These are phyloP conservation scores for Yamadazyma epiphylla DNA, from an alignment of 1,139 yeast genomes.

Conservation along the genomic window DNA sequence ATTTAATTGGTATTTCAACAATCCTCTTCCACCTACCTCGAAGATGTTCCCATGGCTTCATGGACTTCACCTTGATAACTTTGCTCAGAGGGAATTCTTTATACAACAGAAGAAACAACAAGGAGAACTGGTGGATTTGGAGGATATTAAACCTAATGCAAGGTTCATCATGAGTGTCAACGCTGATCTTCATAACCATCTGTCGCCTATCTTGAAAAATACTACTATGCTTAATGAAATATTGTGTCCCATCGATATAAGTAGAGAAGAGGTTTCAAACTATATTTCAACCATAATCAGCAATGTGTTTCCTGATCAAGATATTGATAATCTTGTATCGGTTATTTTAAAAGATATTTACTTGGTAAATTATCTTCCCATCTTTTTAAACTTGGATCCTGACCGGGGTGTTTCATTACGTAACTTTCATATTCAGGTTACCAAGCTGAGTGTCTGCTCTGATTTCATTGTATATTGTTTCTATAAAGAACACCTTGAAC, in stretches of 20 bases:
- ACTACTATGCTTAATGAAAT: conserved; percentile 60
- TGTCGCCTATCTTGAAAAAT: conserved; percentile 45
- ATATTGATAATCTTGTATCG: conserved; percentile 10
- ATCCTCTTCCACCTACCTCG: conserved; percentile 63
- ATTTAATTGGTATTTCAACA: conserved; percentile 45
- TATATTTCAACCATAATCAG: conserved; percentile 18
- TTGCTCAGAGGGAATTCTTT: conserved; percentile 46
- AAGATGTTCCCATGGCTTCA: conserved; percentile 90
- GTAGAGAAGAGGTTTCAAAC: conserved; percentile 29
- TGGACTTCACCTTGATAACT: conserved; percentile 55
- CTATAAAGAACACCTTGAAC: conserved; percentile 25
- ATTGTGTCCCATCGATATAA: conserved; percentile 44
- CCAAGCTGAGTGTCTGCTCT: conserved; percentile 63
- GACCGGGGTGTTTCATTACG: conserved; percentile 65
- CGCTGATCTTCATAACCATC: conserved; percentile 5
- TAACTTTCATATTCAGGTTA: conserved; percentile 73
- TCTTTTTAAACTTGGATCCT: conserved; percentile 59
- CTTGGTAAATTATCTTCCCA: conserved; percentile 43
- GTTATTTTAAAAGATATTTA: conserved; percentile 41
- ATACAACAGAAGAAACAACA: conserved; percentile 22
- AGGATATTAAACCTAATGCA: conserved; percentile 8
- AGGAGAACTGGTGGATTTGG: conserved; percentile 5
- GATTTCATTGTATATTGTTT: conserved; percentile 65
- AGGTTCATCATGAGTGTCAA: conserved; percentile 53
- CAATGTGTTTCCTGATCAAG: conserved; percentile 13